phyloP scores from a whole-genome alignment of 2,329 filamentous ascomycete species.

The Capronia epimyces region DNA sequence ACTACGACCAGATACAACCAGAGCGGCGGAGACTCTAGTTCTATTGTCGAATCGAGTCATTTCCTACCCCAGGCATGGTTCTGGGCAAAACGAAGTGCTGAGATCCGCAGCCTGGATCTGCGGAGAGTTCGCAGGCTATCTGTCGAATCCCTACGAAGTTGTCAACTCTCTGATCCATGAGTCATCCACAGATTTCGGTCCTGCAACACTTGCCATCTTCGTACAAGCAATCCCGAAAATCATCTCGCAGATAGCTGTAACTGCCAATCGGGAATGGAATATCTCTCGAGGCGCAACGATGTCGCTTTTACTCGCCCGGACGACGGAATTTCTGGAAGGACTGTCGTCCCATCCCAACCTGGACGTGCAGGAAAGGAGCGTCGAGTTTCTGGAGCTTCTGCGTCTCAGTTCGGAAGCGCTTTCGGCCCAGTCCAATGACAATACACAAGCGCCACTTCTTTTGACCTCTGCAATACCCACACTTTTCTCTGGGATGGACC shows the following conservation, averaged over 20 bases:
- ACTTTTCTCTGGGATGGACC: constrained; percentile 76
- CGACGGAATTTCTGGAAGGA: constrained; percentile 75
- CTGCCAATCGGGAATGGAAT: constrained; percentile 64
- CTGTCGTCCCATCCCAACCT: constrained; percentile 76
- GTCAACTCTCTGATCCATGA: constrained; percentile 69
- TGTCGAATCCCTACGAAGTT: constrained; percentile 65
- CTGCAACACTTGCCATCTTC: constrained; percentile 68
- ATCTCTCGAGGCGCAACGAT: constrained; percentile 66
- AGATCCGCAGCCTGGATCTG: constrained; percentile 76
- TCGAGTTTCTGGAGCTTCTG: constrained; percentile 86
- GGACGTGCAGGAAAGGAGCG: constrained; percentile 90
- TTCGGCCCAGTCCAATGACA: constrained; percentile 30
- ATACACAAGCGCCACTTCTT: constrained; percentile 65
- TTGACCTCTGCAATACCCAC: constrained; percentile 86
- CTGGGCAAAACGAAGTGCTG: constrained; percentile 58
- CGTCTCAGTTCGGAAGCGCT: constrained; percentile 77
- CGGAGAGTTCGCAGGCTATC: constrained; percentile 75
- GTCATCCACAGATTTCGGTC: constrained; percentile 52
- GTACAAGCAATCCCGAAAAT: constrained; percentile 83
- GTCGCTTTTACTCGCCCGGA: constrained; percentile 70
- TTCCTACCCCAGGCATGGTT: constrained; percentile 50
- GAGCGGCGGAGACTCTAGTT: constrained; percentile 72
- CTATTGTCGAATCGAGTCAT: constrained; percentile 53
- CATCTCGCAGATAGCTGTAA: constrained; percentile 65
- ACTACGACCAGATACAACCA: constrained; percentile 71